Conservation (phyloP, 176 grass and related monocot genomes). For the Stipa capillata region DNA sequence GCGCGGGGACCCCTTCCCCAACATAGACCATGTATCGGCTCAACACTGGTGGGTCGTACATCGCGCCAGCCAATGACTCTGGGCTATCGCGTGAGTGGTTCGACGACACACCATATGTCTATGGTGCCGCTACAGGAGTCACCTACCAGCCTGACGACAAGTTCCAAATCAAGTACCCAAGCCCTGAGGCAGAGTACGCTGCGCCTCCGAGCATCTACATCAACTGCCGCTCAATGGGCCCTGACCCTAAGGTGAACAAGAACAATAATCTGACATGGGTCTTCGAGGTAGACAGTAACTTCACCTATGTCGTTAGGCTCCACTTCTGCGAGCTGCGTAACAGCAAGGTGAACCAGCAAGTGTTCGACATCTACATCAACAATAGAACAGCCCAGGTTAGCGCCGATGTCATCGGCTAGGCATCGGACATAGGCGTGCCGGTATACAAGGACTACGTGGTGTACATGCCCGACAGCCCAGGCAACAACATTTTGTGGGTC, state of each 20-base stretch:
- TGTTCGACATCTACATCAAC: slow-evolving; percentile 58
- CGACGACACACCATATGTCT: slow-evolving; percentile 54
- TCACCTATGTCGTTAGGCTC: slow-evolving; percentile 58
- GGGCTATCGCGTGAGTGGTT: slow-evolving; percentile 60
- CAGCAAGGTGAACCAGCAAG: slow-evolving; percentile 46
- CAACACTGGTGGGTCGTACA: slow-evolving; percentile 58
- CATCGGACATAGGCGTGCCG: slow-evolving; percentile 33
- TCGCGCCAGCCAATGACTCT: slow-evolving; percentile 39
- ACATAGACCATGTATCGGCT: slow-evolving; percentile 73
- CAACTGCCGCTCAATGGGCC: slow-evolving; percentile 41
- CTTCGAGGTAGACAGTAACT: slow-evolving; percentile 65
- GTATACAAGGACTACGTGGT: slow-evolving; percentile 56
- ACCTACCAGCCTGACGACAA: slow-evolving; percentile 8
- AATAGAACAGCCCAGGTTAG: slow-evolving; percentile 67
- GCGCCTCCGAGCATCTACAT: slow-evolving; percentile 49
- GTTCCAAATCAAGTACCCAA: slow-evolving; percentile 22
- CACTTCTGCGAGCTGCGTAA: slow-evolving; percentile 56
- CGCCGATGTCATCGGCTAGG: slow-evolving; percentile 50
- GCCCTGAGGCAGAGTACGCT: slow-evolving; percentile 21
- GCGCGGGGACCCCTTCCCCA: too few species aligned
- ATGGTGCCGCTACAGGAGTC: slow-evolving; percentile 46
- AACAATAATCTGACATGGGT: slow-evolving; percentile 65
- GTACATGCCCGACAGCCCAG: neutral
- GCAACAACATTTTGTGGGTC: slow-evolving; percentile 49
- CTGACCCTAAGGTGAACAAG: slow-evolving; percentile 27